These are phyloP conservation scores for Hypoxylon lienhwacheense DNA, from an alignment of 495 filamentous ascomycete genomes.

Conservation along the genomic window DNA sequence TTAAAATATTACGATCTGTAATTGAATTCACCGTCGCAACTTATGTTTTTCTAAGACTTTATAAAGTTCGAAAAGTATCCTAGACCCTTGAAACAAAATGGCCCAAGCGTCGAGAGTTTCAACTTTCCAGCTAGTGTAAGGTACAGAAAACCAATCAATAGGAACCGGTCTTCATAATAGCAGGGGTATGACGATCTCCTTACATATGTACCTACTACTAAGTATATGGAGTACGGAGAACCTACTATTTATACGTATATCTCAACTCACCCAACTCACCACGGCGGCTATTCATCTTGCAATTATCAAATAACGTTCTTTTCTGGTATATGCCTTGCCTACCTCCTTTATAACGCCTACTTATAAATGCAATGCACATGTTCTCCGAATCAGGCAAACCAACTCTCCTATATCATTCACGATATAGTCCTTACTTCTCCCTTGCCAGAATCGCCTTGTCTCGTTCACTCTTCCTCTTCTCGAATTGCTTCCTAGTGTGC, in stretches of 20 bases:
- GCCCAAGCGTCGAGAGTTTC: slow-evolving; percentile 31
- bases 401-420: slow-evolving; percentile 10
- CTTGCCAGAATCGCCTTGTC: slow-evolving; percentile 87
- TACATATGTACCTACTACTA: too few relatives aligned
- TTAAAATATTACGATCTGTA: slow-evolving; percentile 6
- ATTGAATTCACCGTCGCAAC: slow-evolving; percentile 7
- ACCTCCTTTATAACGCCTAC: slow-evolving; percentile 34
- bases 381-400: background rate
- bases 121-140: slow-evolving; percentile 16
- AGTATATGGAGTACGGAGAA: too few relatives aligned
- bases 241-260: too few relatives aligned
- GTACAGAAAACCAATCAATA: slow-evolving; percentile 33
- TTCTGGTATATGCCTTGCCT: slow-evolving; percentile 33
- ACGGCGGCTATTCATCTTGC: too few relatives aligned
- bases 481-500: slow-evolving; percentile 77
- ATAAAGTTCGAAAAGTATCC: slow-evolving; percentile 8
- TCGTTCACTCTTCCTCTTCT: slow-evolving; percentile 75
- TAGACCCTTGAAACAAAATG: slow-evolving; percentile 36
- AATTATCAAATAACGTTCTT: background rate
- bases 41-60: slow-evolving; percentile 6
- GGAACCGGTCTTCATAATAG: too few relatives aligned
- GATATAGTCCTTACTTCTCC: slow-evolving; percentile 69
- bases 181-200: too few relatives aligned
- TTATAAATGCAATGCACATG: slow-evolving; percentile 29
- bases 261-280: too few relatives aligned